These are phyloP conservation scores for Aphanomyces euteiches DNA, from an alignment of 352 stramenopile genomes.

Conservation along the genomic window DNA sequence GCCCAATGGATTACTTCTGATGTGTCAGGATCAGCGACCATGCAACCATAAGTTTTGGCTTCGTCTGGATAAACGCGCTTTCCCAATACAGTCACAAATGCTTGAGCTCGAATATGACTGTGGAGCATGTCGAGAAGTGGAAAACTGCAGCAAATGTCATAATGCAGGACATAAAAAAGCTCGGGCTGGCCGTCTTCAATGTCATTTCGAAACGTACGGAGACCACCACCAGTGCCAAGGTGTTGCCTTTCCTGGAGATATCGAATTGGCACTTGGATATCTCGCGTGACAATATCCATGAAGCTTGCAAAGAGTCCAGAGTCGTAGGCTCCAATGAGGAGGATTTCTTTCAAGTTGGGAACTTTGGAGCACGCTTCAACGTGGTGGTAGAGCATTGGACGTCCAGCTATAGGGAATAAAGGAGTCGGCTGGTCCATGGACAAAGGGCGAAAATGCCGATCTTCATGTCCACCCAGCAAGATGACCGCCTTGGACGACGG, in stretches of 20 bases:
- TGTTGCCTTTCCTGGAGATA: conserved; percentile 79
- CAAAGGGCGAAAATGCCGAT: conserved; percentile 84
- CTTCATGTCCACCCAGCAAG: conserved; percentile 80
- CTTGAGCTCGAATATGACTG: conserved; percentile 64
- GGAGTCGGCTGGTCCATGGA: conserved; percentile 84
- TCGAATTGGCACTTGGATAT: conserved; percentile 82
- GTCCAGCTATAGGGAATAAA: conserved; percentile 79
- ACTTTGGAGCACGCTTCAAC: conserved; percentile 80
- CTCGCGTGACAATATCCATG: conserved; percentile 75
- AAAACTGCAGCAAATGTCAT: conserved; percentile 85
- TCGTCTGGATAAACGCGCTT: conserved; percentile 87
- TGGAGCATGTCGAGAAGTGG: conserved; percentile 87
- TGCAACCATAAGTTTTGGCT: conserved; percentile 84
- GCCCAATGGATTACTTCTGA: conserved; percentile 88
- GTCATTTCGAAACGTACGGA: conserved; percentile 81
- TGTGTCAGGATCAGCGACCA: conserved; percentile 65
- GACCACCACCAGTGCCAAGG: conserved; percentile 73
- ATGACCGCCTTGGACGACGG: conserved; percentile 82
- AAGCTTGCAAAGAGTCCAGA: conserved; percentile 85
- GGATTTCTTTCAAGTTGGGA: conserved; percentile 78
- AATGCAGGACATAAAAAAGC: conserved; percentile 81
- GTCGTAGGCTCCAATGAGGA: conserved; percentile 87
- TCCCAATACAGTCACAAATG: conserved; percentile 71
- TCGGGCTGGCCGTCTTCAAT: conserved; percentile 71
- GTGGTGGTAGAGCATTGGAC: conserved; percentile 87